Evolutionary conservation across 1,284 basidiomycete genomes (phyloP).

Genomic region (Puccinia triticina): DNA sequence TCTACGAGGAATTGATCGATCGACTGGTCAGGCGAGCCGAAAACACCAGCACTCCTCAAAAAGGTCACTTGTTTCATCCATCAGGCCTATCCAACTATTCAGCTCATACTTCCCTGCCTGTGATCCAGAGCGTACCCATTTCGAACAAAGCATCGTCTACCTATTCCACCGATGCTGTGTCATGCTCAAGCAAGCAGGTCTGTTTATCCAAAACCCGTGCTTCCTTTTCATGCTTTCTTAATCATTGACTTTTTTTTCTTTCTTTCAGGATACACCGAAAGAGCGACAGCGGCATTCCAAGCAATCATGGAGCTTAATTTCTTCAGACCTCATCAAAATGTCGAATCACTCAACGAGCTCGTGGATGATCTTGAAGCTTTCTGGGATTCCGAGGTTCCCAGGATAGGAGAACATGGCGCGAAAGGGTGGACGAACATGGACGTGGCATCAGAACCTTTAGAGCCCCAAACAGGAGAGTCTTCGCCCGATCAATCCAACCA

Average conservation of each 20-base stretch:
- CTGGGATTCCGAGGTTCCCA: conserved; percentile 64
- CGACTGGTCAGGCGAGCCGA: conserved; percentile 39
- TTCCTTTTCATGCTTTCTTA: neutral
- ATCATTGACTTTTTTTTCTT: conserved; percentile 5
- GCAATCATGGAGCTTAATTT: conserved; percentile 62
- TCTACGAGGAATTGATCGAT: conserved; percentile 50
- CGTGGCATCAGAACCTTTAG: conserved; percentile 50
- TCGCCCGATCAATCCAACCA: conserved; percentile 34
- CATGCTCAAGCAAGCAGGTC: conserved; percentile 75
- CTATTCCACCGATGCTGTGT: conserved; percentile 65
- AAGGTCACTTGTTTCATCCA: neutral
- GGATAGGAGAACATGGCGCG: conserved; percentile 63
- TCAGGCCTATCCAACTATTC: neutral
- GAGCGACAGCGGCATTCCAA: conserved; percentile 64
- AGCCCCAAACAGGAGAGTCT: neutral
- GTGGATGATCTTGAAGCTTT: conserved; percentile 62
- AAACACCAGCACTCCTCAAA: conserved; percentile 2
- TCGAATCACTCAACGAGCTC: conserved; percentile 53
- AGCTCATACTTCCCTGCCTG: neutral
- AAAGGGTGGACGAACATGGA: conserved; percentile 61
- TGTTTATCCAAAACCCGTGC: conserved; percentile 55
- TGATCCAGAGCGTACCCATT: conserved; percentile 64
- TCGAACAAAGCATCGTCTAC: conserved; percentile 69
- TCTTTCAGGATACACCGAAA: conserved; percentile 62
- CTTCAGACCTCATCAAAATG: neutral